Evolutionary conservation across 2,329 filamentous ascomycete species (phyloP), one percentile per base, ranked within the genome.

Genomic region (Colletotrichum sojae): DNA sequence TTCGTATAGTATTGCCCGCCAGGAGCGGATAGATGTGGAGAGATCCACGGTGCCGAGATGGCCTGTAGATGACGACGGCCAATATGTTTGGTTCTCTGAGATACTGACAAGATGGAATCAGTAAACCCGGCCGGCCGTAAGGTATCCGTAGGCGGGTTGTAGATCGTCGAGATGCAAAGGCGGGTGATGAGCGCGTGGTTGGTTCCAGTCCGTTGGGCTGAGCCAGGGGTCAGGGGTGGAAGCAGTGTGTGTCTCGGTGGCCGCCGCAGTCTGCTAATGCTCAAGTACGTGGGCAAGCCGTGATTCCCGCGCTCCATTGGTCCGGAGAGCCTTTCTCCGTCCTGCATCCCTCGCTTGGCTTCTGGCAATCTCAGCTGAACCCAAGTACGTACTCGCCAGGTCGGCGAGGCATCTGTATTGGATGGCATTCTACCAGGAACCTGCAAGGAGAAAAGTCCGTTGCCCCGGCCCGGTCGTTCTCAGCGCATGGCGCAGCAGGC

Each of bases 121-220:
- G 31, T 22, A 48, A 43, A 55, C 16, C 51, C 45, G 45, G 36
- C 43, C 66, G 66, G 67, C 62, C 67, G 67, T 61, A 61, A 69
- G 66, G 25, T 36, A 25, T 25, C 22, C 9, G 31, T 22, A 8
- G 56, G n/a, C 46, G 46, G 25, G 46, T 46, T 8, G 51, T 64
- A 68, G 65, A 68, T 64, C 65, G 39, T 58, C 53, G 25, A 31
- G 54, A 64, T 59, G 65, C 60, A 54, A 54, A 48, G 60, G 45
- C 60, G 55, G 62, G 55, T 66, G 62, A 48, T 61, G 55, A 51
- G 52, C 16, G 67, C 56, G 31, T 61, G 67, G 66, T 61, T 66
- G 62, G 62, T 61, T 66, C 67, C 62, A 66, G 56, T 56, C 49
- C 31, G 49, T 46, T 60, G 67, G 67, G 60, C 49, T 66, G 63